Conservation (phyloP, 805 yeast species). For the Candida patagonica region DNA sequence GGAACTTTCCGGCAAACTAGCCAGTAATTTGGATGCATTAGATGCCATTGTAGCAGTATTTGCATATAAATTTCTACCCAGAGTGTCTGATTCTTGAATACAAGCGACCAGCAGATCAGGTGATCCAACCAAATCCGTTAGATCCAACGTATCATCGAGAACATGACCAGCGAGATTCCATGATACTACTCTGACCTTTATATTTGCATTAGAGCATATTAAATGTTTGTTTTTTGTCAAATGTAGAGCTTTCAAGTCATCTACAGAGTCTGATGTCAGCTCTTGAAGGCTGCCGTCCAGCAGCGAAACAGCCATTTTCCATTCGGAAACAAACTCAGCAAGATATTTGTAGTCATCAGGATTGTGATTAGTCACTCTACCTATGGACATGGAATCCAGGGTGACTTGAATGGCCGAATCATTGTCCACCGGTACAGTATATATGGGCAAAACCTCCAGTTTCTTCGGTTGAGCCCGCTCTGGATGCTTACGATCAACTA, state of each 20-base stretch:
- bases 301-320: slow-evolving; percentile 23
- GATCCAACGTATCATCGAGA: slow-evolving; percentile 14
- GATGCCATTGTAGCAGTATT: slow-evolving; percentile 24
- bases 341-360: slow-evolving; percentile 10
- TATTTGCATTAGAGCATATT: slow-evolving; percentile 12
- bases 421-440: not conserved
- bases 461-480: slow-evolving; percentile 11
- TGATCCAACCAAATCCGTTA: slow-evolving; percentile 14
- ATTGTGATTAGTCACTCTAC: slow-evolving; percentile 5
- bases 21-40: slow-evolving; percentile 18
- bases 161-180: slow-evolving; percentile 27
- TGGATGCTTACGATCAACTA: slow-evolving; percentile 9
- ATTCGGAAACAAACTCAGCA: slow-evolving; percentile 23
- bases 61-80: slow-evolving; percentile 30
- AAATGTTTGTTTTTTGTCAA: not conserved
- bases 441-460: slow-evolving; percentile 3
- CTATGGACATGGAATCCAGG: slow-evolving; percentile 9
- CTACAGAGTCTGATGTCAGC: slow-evolving; percentile 6
- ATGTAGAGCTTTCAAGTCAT: not conserved
- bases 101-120: slow-evolving; percentile 32
- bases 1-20: slow-evolving; percentile 17
- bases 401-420: not conserved
- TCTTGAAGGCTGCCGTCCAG: slow-evolving; percentile 16
- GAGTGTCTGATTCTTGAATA: slow-evolving; percentile 43
- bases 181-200: slow-evolving; percentile 21